These are phyloP conservation scores for Coniochaeta pulveracea DNA, from an alignment of 2,329 filamentous ascomycete species.

Conservation along the genomic window DNA sequence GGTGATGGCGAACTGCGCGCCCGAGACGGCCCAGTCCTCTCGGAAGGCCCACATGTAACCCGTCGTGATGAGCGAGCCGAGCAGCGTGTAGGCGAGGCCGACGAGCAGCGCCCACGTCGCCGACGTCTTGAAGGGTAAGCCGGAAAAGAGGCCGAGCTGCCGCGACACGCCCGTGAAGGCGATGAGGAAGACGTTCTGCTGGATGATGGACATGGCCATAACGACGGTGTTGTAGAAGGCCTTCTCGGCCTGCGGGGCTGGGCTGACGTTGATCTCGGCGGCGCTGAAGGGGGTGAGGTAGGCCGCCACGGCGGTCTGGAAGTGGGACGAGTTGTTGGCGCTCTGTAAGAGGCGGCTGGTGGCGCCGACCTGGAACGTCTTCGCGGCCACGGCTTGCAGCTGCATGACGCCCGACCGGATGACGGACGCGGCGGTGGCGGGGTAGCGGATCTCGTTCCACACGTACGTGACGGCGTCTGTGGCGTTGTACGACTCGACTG, in stretches of 20 bases:
- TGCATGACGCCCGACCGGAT: slow-evolving; percentile 18
- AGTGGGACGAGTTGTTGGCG: slow-evolving; percentile 15
- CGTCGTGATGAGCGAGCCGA: slow-evolving; percentile 24
- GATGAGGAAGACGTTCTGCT: slow-evolving; percentile 19
- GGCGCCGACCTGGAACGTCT: not conserved
- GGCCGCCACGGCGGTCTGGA: slow-evolving; percentile 13
- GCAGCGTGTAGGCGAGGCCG: slow-evolving; percentile 16
- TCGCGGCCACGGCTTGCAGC: slow-evolving; percentile 14
- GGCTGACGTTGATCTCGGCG: slow-evolving; percentile 16
- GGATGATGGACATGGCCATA: slow-evolving; percentile 23
- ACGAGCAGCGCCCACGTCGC: slow-evolving; percentile 7
- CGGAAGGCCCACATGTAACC: slow-evolving; percentile 33
- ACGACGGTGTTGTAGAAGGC: slow-evolving; percentile 26
- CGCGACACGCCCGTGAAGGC: slow-evolving; percentile 17
- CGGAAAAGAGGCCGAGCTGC: slow-evolving; percentile 17
- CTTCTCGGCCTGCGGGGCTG: slow-evolving; percentile 21
- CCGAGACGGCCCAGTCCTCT: slow-evolving; percentile 26
- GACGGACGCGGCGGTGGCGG: slow-evolving; percentile 16
- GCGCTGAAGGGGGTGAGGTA: slow-evolving; percentile 22
- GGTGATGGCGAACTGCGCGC: slow-evolving; percentile 13
- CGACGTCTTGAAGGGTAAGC: not conserved
- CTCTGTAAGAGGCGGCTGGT: slow-evolving; percentile 5
- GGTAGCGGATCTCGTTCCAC: slow-evolving; percentile 25
- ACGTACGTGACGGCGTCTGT: slow-evolving; percentile 20
- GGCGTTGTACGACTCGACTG: slow-evolving; percentile 18